phyloP scores from a whole-genome alignment of 805 yeast genomes.

The Hanseniaspora guilliermondii region DNA sequence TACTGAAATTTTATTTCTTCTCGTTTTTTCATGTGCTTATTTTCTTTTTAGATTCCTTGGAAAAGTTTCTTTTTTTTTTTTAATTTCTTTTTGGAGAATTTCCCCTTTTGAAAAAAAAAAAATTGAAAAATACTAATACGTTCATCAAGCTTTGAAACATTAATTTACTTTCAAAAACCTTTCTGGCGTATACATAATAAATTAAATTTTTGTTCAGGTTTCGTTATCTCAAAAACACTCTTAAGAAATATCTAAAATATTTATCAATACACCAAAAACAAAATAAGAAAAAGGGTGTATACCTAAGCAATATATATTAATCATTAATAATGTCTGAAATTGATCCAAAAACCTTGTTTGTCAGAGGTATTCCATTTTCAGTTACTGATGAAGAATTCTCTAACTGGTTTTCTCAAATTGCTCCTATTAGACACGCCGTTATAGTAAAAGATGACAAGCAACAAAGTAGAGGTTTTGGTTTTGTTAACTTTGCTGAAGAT shows the following conservation, averaged over 20 bases:
- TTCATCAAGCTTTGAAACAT: background rate
- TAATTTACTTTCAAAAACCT: no score
- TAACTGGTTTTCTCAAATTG: constrained; percentile 78
- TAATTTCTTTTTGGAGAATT: background rate
- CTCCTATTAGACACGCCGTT: constrained; percentile 91
- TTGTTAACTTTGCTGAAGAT: constrained; percentile 74
- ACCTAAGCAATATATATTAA: background rate
- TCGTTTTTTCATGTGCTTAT: no score
- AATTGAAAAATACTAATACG: background rate
- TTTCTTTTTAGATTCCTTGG: background rate
- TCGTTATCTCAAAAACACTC: no score
- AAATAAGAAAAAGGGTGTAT: background rate
- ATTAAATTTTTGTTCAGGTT: no score
- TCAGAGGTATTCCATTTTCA: constrained; percentile 67
- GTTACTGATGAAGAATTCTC: constrained; percentile 74
- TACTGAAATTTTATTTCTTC: background rate
- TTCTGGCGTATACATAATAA: no score
- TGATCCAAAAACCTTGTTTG: constrained; percentile 56
- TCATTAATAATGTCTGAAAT: constrained; percentile 18
- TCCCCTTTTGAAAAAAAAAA: background rate
- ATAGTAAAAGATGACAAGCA: constrained; percentile 68
- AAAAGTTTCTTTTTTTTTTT: background rate
- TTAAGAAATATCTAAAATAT: no score
- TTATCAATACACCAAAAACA: background rate
- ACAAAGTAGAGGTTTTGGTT: constrained; percentile 86